phyloP scores from a whole-genome alignment of 257 asterid genomes.

The Cinchona pubescens region DNA sequence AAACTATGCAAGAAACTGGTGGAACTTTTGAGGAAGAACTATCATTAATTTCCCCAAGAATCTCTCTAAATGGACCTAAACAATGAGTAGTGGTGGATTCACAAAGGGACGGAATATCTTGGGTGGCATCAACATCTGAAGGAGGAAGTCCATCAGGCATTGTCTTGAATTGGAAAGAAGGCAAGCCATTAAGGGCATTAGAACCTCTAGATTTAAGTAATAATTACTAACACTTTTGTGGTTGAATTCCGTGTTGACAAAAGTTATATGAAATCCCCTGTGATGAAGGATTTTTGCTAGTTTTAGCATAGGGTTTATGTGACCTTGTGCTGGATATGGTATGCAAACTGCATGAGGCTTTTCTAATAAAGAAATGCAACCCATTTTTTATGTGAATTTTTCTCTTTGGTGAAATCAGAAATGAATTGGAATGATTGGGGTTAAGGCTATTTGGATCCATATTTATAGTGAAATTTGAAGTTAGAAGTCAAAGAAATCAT shows the following conservation, averaged over 20 bases:
- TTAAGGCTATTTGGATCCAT: background rate
- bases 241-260: slow-evolving; percentile 27
- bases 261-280: slow-evolving; percentile 31
- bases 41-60: slow-evolving; percentile 18
- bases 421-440: background rate
- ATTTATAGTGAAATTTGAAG: slow-evolving; percentile 11
- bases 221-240: too few species aligned
- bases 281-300: slow-evolving; percentile 35
- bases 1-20: slow-evolving; percentile 28
- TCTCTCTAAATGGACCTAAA: slow-evolving; percentile 20
- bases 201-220: slow-evolving; percentile 29
- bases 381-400: slow-evolving; percentile 1
- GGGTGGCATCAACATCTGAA: slow-evolving; percentile 29
- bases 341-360: slow-evolving; percentile 38
- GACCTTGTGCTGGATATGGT: slow-evolving; percentile 39
- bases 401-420: background rate
- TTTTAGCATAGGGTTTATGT: slow-evolving; percentile 30
- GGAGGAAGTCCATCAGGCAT: slow-evolving; percentile 39
- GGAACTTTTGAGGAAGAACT: slow-evolving; percentile 19
- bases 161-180: slow-evolving; percentile 28
- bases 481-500: background rate
- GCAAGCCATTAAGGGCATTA: slow-evolving; percentile 22
- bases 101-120: slow-evolving; percentile 23
- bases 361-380: slow-evolving; percentile 17
- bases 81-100: slow-evolving; percentile 23